Base-by-base conservation (phyloP, 2,329 filamentous ascomycete species). In the Xylaria sp. region DNA sequence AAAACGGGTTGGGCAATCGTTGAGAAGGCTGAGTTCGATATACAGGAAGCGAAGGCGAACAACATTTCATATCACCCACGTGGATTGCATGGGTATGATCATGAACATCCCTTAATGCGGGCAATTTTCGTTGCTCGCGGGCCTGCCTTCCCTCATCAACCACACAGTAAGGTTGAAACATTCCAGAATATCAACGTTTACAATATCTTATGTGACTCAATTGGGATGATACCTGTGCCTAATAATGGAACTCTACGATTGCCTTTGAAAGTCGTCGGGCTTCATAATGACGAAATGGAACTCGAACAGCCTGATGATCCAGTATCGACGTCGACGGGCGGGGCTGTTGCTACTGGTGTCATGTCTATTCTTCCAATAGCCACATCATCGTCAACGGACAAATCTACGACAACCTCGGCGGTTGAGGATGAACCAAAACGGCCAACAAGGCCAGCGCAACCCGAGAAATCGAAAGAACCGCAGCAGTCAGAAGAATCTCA, bases 161-260 rank as follows among this genome's bases (percentile, higher is more conserved):
- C 92, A 0, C 94, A 96, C 74, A 97, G 92, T 79, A 88, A 90
- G 71, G 81, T 98, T 37, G 89, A 92, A 37, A 84, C 86, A 3
- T 98, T 98, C 79, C 94, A 98, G 87, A 98, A 98, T 72, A 94
- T 89, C 68, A 92, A 98, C 76, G 92, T 98, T 9, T 98, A 98
- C 82, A 97, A 97, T 76, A 93, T 98, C 70, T 81, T 98, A 53
- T 98, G 95, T 78, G 94, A 98, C 80, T 94, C 93, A 0, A 81
- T 98, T 29, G 90, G 91, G 13, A 83, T 98, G 66, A 79, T 78
- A 2, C 92, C 94, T 0, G 85, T 86, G 63, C 88, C 92, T 0
- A 98, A 97, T 78, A 98, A 98, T 77, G 95, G 95, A 59, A 97
- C 94, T 0, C 82, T 98, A 5, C 86, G 90, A 12, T 85, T 95